phyloP scores from a whole-genome alignment of 2,329 filamentous ascomycete genomes.

The Emmonsiellopsis sp. region DNA sequence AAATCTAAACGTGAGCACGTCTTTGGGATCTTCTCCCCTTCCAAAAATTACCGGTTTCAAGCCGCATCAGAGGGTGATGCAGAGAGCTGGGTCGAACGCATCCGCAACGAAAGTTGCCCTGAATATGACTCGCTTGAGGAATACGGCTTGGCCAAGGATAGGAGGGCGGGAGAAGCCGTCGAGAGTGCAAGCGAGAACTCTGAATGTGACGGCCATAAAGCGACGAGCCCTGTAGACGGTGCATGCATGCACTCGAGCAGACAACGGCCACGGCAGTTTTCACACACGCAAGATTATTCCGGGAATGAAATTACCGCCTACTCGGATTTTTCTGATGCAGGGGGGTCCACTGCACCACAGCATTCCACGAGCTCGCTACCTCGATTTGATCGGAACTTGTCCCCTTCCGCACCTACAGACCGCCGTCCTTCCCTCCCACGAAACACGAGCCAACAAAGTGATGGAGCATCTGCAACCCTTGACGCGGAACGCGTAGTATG shows the following conservation, averaged over 20 bases:
- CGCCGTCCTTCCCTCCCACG: conserved; percentile 31
- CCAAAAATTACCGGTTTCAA: conserved; percentile 85
- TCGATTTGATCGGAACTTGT: not conserved
- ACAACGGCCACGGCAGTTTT: conserved; percentile 4
- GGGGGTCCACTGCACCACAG: conserved; percentile 18
- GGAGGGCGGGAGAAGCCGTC: conserved; percentile 29
- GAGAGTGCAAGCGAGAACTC: conserved; percentile 36
- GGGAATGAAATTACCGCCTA: conserved; percentile 64
- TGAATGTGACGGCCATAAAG: conserved; percentile 23
- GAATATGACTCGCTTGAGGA: conserved; percentile 36
- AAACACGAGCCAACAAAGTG: conserved; percentile 57
- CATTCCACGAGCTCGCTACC: conserved; percentile 23
- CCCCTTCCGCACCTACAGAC: conserved; percentile 15
- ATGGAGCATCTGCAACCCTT: conserved; percentile 40
- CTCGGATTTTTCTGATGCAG: conserved; percentile 72
- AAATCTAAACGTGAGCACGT: conserved; percentile 80
- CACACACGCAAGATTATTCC: conserved; percentile 47
- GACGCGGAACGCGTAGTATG: conserved; percentile 86
- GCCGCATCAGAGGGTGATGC: conserved; percentile 65
- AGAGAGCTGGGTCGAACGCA: conserved; percentile 75
- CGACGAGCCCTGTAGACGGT: not conserved
- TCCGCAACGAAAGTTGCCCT: conserved; percentile 70
- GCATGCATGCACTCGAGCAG: not conserved
- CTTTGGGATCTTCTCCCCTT: conserved; percentile 86
- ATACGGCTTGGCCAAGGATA: conserved; percentile 55